Base-by-base conservation (phyloP, 164 flowering plant genomes). In the Kingdonia uniflora region DNA sequence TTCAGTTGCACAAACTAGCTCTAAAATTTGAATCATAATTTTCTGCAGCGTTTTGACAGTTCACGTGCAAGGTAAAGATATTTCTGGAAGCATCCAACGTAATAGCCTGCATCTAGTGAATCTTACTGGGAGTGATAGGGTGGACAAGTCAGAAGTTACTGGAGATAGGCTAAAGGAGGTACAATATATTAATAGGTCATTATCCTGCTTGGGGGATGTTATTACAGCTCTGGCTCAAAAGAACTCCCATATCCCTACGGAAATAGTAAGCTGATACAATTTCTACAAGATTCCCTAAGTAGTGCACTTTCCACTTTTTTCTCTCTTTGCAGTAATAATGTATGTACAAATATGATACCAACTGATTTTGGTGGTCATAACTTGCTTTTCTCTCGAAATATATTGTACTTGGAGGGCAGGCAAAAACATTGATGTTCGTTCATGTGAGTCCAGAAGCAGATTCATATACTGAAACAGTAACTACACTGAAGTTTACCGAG, bases 211-310 rank as follows among this genome's bases (percentile, higher is more conserved):
- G 55, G 94, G 84, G 63, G 95, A 90, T 74, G 94, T 90, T 5
- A 84, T 90, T 55, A 60, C 78, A 23, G 87, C 95, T 19, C 70
- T 90, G 68, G 84, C 97, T 38, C 94, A 84, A 53, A 87, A 83
- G 69, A 82, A 68, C 49, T 69, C 95, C 25, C 78, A 87, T 69
- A 69, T 87, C 97, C 91, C 42, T 84, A 90, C 75, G 56, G 90
- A 63, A 84, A 86, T 74, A 86, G 97, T 83, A 90, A 90, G 56
- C 94, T 90, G 22, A 90, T 95, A n/a, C 79, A 80, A 44, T 79
- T 87, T 14, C 57, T 90, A 67, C 97, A 90, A 71, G 80, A 80
- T 54, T 80, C 94, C 42, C 72, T 90, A 78, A 95, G 97, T 82
- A 51, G 48, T n/a, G 8, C 22, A 38, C 37, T 62, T 58, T 41